phyloP scores from a whole-genome alignment of 2,329 filamentous ascomycete species.

The Didymellaceae sp. region DNA sequence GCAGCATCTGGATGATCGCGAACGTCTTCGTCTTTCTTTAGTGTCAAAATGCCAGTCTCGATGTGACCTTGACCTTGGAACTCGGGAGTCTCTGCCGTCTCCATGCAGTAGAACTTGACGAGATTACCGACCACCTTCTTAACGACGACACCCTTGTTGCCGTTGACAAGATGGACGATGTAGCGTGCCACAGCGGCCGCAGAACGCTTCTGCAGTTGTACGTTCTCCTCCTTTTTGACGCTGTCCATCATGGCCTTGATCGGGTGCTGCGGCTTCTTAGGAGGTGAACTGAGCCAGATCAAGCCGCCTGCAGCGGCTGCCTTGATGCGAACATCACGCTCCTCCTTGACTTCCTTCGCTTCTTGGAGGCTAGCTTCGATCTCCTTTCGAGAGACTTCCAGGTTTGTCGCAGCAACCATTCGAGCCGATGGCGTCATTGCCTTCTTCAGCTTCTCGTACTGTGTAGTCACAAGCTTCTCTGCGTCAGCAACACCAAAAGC shows the following conservation, averaged over 20 bases:
- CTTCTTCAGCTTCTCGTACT: slow-evolving; percentile 89
- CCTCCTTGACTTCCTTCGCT: slow-evolving; percentile 77
- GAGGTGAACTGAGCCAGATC: slow-evolving; percentile 83
- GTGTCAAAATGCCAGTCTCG: slow-evolving; percentile 82
- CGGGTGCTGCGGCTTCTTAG: slow-evolving; percentile 89
- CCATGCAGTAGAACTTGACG: slow-evolving; percentile 96
- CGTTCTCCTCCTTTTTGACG: slow-evolving; percentile 91
- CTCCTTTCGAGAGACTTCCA: slow-evolving; percentile 77
- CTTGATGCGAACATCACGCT: slow-evolving; percentile 83
- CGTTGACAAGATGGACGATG: slow-evolving; percentile 83
- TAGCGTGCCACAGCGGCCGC: slow-evolving; percentile 83
- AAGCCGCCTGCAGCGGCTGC: slow-evolving; percentile 86
- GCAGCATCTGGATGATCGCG: slow-evolving; percentile 90
- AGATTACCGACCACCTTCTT: slow-evolving; percentile 96
- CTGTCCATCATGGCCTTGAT: slow-evolving; percentile 99
- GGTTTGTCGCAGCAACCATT: slow-evolving; percentile 78
- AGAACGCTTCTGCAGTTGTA: slow-evolving; percentile 85
- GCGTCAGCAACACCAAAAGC: slow-evolving; percentile 89
- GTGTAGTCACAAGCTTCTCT: slow-evolving; percentile 82
- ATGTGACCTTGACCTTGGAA: slow-evolving; percentile 83
- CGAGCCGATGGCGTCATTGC: slow-evolving; percentile 86
- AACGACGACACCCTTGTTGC: slow-evolving; percentile 81
- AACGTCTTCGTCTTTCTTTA: slow-evolving; percentile 96
- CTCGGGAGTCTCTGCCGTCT: slow-evolving; percentile 96
- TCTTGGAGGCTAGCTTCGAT: slow-evolving; percentile 77